Evolutionary conservation across 2,329 filamentous ascomycete genomes (phyloP).

Genomic region (Pestalotiopsis sp.): DNA sequence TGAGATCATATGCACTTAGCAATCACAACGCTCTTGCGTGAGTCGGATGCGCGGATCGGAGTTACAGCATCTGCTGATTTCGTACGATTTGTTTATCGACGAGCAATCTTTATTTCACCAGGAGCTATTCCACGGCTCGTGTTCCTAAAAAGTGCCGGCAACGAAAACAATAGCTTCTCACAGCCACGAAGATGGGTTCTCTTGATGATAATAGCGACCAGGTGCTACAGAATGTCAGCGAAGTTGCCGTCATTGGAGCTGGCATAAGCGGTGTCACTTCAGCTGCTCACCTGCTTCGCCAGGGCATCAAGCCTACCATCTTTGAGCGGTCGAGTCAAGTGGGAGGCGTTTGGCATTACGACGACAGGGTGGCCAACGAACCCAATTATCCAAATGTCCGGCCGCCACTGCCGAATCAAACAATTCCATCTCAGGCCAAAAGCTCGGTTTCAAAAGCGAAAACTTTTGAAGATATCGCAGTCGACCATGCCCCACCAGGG

Average conservation of each 20-base stretch:
- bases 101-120: not conserved
- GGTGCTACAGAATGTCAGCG: slow-evolving; percentile 27
- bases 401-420: slow-evolving; percentile 23
- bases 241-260: slow-evolving; percentile 64
- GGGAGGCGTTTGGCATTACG: slow-evolving; percentile 70
- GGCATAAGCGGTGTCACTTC: slow-evolving; percentile 65
- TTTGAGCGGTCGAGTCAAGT: slow-evolving; percentile 64
- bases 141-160: not conserved
- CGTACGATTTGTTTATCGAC: not conserved
- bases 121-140: not conserved
- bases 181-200: slow-evolving; percentile 20
- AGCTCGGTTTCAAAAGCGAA: not conserved
- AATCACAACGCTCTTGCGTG: not conserved
- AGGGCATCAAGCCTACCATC: slow-evolving; percentile 59
- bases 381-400: slow-evolving; percentile 30
- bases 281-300: slow-evolving; percentile 65
- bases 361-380: slow-evolving; percentile 49
- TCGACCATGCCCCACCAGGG: slow-evolving; percentile 49
- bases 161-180: not conserved
- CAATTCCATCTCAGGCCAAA: slow-evolving; percentile 12
- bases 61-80: not conserved
- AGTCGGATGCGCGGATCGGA: not conserved
- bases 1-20: slow-evolving; percentile 1
- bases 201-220: slow-evolving; percentile 4
- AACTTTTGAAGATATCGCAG: slow-evolving; percentile 31